Evolutionary conservation across 1,284 basidiomycete species (phyloP), one percentile per base, ranked within the genome.

Genomic region (Pseudozyma hubeiensis): DNA sequence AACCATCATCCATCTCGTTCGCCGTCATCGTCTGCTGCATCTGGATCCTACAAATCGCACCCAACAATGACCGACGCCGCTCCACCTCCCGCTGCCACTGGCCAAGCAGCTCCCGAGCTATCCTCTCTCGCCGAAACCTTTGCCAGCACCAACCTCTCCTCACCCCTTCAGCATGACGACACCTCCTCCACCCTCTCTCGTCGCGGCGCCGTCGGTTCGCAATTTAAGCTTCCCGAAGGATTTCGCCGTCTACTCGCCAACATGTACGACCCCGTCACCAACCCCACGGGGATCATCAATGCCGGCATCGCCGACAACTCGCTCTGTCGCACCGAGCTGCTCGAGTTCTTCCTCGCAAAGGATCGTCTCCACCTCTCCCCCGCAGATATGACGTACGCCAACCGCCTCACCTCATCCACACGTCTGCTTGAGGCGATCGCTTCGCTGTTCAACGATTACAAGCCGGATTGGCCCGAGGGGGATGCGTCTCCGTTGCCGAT

Each of bases 251-350:
- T 68, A 17, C 56, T 76, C 16, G 30, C 47, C 52, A 64, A 79
- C 59, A 44, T 62, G 39, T 77, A 72, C 56, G 77, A 77, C 19
- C 59, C 58, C 13, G 39, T 46, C 45, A 60, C 56, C 49, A 80
- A 80, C 49, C 78, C 78, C 1, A 14, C 65, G 10, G 78, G 78
- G 51, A 72, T 80, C 56, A 72, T 80, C 56, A 71, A 75, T 19
- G 64, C 78, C 11, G 78, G 78, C 34, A 66, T 80, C 31, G 78
- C 78, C 1, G 78, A 80, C 50, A 80, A 80, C 50, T 55, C 58
- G 7, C 64, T 80, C 41, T 65, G 77, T 35, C 70, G 78, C 10
- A 14, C 52, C 10, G 76, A 80, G 43, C 52, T 80, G 34, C 67
- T 78, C 47, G 40, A 63, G n/a, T 73, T 61, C 40, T 64, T 74